Percentiles rank a stretch among this genome's conserved stretches.
Conservation (phyloP, 139 green algal genomes). For the Haematococcus lacustris region DNA sequence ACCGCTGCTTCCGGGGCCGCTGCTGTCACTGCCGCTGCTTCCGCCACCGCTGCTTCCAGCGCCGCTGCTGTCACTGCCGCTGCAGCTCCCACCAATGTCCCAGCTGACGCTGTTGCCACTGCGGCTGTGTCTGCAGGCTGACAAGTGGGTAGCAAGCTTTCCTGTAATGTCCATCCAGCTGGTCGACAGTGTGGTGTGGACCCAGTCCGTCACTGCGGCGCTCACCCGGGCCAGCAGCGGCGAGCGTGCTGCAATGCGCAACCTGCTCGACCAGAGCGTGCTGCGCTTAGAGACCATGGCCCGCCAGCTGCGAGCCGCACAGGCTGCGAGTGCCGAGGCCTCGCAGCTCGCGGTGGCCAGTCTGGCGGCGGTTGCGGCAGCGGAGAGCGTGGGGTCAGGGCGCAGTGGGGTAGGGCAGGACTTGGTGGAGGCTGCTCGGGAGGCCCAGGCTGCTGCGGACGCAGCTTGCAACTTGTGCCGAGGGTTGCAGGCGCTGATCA, state of each 20-base stretch:
- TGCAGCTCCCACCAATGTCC: too few species aligned
- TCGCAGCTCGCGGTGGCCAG: neutral
- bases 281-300: constrained; percentile 32
- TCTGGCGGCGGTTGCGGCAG: too few species aligned
- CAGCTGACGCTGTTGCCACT: neutral
- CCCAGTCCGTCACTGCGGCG: constrained; percentile 15
- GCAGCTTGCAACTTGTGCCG: too few species aligned
- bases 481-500: too few species aligned
- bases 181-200: constrained; percentile 38
- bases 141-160: constrained; percentile 32
- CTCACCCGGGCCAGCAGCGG: constrained; percentile 11
- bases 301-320: constrained; percentile 19
- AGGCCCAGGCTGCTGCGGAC: too few species aligned
- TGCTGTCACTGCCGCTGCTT: too few species aligned
- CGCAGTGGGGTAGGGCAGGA: neutral
- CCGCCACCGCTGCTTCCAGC: too few species aligned
- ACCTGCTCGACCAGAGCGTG: constrained; percentile 27
- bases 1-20: too few species aligned
- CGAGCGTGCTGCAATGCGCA: constrained; percentile 20
- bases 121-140: constrained; percentile 6
- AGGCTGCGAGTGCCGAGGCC: neutral
- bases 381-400: neutral
- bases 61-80: constrained; percentile 16
- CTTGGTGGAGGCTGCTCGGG: neutral
- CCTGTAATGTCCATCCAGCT: constrained; percentile 20